Evolutionary conservation across 441 rosid species (phyloP), one percentile per base, ranked within the genome.

Genomic region (Pelargonium fulgidum): DNA sequence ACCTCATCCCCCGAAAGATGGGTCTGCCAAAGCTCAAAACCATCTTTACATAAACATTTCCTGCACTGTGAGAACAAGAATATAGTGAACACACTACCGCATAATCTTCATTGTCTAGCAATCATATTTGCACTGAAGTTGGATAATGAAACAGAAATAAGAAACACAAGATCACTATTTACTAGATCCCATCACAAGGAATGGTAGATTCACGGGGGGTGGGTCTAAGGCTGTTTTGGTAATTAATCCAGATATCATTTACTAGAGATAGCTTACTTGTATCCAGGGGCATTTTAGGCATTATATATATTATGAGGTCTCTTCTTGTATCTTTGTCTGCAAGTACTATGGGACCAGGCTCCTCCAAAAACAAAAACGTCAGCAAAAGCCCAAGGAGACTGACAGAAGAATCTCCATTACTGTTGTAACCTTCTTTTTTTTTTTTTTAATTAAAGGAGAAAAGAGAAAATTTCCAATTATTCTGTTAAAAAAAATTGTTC

Each of bases 371-470:
- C 83, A 29, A 29, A 29, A 29, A 29, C 36, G 81, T 80, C 84
- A 81, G 80, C 86, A 81, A 82, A 82, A 82, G 82, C 71, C 81
- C 67, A 70, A 16, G 72, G 72, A 78, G 78, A 81, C 81, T 80
- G 87, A 79, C 82, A 83, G 80, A 89, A 84, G 84, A 83, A 84
- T 80, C 85, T 84, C 79, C 83, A 79, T 85, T 81, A 78, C 82
- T 74, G 80, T 75, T 81, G 81, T 75, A 81, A 80, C 80, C 79
- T 79, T 82, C 82, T 77, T 73, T 74, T 71, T 47, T 77, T 75
- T 50, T 69, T 45, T 68, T 80, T 22, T 22, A 22, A 22, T n/a
- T n/a, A 48, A 41, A 39, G 66, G 64, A 70, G 58, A 61, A 54
- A 39, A 61, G 56, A 70, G 72, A 76, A 75, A 75, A 66, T 14